phyloP scores from a whole-genome alignment of 106 monocot species.

The Cymbidium sinense region DNA sequence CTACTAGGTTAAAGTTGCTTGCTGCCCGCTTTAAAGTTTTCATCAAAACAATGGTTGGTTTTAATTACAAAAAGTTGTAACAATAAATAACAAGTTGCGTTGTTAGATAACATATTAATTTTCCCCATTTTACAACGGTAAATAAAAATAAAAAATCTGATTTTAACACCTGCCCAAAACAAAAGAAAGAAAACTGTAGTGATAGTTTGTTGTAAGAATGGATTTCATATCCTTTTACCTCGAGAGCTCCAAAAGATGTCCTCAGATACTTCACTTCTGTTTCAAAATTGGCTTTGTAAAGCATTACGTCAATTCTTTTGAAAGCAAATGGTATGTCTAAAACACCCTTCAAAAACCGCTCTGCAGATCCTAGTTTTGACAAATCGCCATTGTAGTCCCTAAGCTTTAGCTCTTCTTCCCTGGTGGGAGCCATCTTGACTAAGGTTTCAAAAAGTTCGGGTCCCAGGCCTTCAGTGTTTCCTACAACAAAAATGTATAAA shows the following conservation, averaged over 20 bases:
- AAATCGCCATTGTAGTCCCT: conserved; percentile 57
- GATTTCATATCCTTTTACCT: conserved; percentile 38
- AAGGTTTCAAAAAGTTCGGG: conserved; percentile 71
- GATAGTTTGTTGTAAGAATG: neutral
- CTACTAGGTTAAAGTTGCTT: no score
- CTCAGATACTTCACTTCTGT: conserved; percentile 59
- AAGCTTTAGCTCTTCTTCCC: conserved; percentile 77
- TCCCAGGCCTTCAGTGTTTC: conserved; percentile 64
- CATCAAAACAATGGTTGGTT: no score
- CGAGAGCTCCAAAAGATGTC: conserved; percentile 48
- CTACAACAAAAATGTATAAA: conserved; percentile 20
- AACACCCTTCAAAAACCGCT: conserved; percentile 61
- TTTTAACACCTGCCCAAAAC: neutral
- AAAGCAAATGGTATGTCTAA: conserved; percentile 80
- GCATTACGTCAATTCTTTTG: conserved; percentile 76
- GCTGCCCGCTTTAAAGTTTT: no score
- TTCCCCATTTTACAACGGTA: no score
- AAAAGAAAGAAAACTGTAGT: neutral
- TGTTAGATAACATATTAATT: no score
- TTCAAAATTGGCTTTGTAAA: conserved; percentile 79
- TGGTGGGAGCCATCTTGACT: conserved; percentile 87
- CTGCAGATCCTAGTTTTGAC: conserved; percentile 60
- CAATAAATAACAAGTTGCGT: no score
- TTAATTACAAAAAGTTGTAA: no score
- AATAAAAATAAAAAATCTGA: no score